Evolutionary conservation across 306 rosid genomes (phyloP).

Genomic region (Clitoria ternatea): DNA sequence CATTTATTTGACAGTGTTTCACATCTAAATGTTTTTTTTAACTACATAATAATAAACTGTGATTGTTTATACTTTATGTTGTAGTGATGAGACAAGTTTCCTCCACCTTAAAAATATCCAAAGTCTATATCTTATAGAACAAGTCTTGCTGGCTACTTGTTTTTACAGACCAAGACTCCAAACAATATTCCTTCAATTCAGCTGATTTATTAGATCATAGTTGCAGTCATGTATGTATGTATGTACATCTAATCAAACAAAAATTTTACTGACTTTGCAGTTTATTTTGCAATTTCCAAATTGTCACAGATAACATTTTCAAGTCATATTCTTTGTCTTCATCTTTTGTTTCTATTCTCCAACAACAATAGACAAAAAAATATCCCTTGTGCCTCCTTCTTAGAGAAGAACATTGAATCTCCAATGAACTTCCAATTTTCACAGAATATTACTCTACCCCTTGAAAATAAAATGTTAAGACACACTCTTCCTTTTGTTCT

Average conservation of each 20-base stretch:
- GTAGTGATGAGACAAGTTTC: conserved; percentile 17
- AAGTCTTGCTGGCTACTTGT: conserved; percentile 17
- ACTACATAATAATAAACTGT: neutral
- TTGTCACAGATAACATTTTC: conserved; percentile 16
- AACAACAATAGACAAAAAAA: conserved; percentile 23
- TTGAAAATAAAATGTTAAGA: conserved; percentile 27
- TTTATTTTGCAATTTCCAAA: conserved; percentile 20
- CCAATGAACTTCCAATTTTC: conserved; percentile 26
- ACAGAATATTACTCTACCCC: conserved; percentile 14
- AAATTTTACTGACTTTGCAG: conserved; percentile 20
- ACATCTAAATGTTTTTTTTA: neutral
- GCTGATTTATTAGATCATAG: conserved; percentile 14
- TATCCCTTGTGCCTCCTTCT: conserved; percentile 29
- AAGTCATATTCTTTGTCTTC: conserved; percentile 9
- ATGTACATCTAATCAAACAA: neutral
- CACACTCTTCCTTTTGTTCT: conserved; percentile 30
- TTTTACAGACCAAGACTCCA: conserved; percentile 9
- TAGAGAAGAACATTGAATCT: conserved; percentile 24
- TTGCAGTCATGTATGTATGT: conserved; percentile 14
- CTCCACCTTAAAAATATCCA: neutral
- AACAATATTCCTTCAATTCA: conserved; percentile 29
- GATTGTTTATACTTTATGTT: conserved; percentile 19
- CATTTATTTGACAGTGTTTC: neutral
- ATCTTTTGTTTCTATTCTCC: conserved; percentile 32
- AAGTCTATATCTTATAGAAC: conserved; percentile 10